phyloP scores from a whole-genome alignment of 371 early-diverging fungal genomes.

The Amoeboaphelidium occidentale region DNA sequence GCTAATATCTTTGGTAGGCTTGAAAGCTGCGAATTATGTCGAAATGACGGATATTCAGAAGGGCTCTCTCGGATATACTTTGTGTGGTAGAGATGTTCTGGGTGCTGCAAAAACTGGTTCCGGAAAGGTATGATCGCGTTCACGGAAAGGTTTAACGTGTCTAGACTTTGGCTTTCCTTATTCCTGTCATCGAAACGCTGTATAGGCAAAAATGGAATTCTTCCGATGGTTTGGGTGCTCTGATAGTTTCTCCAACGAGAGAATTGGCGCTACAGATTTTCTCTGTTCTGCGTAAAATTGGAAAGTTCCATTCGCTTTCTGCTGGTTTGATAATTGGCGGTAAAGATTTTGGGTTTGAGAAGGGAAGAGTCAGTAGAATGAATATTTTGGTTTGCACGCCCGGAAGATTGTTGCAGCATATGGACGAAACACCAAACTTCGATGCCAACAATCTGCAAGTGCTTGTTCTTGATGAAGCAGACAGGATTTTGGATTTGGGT shows the following conservation, averaged over 20 bases:
- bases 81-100: conserved; percentile 69
- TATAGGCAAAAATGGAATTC: conserved; percentile 56
- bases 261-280: conserved; percentile 95
- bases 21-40: conserved; percentile 46
- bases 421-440: conserved; percentile 83
- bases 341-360: conserved; percentile 67
- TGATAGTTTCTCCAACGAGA: conserved; percentile 94
- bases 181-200: conserved; percentile 72
- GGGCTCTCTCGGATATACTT: conserved; percentile 62
- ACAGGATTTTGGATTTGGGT: conserved; percentile 80
- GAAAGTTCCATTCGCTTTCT: conserved; percentile 54
- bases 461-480: conserved; percentile 95
- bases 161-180: conserved; percentile 87
- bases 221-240: conserved; percentile 63
- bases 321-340: conserved; percentile 94
- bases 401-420: conserved; percentile 89
- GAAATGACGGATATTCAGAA: conserved; percentile 94
- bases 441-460: conserved; percentile 56
- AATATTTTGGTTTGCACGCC: conserved; percentile 94
- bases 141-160: no score
- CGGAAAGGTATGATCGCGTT: no score
- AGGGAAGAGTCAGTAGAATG: conserved; percentile 59
- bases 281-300: conserved; percentile 68
- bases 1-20: conserved; percentile 20
- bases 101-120: conserved; percentile 99